These are phyloP conservation scores for Trametes versicolor DNA, from an alignment of 1,284 basidiomycete genomes.

Conservation along the genomic window DNA sequence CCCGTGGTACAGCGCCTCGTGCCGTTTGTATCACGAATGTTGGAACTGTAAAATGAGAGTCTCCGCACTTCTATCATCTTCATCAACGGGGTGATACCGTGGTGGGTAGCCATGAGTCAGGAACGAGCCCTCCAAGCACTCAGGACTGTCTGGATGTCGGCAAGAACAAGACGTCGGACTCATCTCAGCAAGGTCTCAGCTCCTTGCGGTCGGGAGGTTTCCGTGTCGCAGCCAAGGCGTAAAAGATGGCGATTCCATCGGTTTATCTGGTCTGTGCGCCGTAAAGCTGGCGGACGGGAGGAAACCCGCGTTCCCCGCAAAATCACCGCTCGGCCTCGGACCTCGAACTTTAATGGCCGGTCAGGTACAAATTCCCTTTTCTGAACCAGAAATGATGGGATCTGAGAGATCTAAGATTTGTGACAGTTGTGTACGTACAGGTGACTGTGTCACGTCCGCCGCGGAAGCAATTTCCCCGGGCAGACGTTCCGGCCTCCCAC, in stretches of 20 bases:
- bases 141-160: not conserved
- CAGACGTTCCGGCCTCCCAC: not conserved
- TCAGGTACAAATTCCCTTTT: not conserved
- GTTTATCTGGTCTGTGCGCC: no score
- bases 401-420: constrained; percentile 2
- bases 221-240: no score
- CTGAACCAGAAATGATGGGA: not conserved
- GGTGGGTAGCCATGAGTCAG: not conserved
- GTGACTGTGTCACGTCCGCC: not conserved
- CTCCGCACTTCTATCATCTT: not conserved
- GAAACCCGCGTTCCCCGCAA: not conserved
- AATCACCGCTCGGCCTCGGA: not conserved
- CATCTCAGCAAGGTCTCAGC: no score
- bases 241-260: no score
- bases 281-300: no score
- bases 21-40: not conserved
- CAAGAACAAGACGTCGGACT: not conserved
- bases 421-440: constrained; percentile 3
- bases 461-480: not conserved
- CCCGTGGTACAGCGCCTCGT: not conserved
- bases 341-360: not conserved
- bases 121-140: not conserved
- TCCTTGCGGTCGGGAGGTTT: no score
- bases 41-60: not conserved
- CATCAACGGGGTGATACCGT: not conserved